phyloP scores from a whole-genome alignment of 2,329 filamentous ascomycete species.

The Helminthosporium solani region DNA sequence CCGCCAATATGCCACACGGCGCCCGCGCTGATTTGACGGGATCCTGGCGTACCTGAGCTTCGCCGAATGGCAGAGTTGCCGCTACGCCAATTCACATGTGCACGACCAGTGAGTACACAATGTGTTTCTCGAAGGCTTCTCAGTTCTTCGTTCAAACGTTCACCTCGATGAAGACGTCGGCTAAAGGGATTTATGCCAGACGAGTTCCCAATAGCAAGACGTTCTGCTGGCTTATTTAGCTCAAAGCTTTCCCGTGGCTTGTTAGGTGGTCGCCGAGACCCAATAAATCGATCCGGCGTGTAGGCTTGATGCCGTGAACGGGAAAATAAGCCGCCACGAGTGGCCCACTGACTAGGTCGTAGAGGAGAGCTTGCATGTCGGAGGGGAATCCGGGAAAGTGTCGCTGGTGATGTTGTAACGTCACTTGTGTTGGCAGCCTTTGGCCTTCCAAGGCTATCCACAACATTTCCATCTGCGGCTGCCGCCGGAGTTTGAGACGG shows the following conservation, averaged over 20 bases:
- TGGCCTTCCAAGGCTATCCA: slow-evolving; percentile 2
- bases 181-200: slow-evolving; percentile 56
- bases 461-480: slow-evolving; percentile 1
- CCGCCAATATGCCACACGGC: slow-evolving; percentile 78
- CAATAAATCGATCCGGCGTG: slow-evolving; percentile 61
- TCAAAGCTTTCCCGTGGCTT: slow-evolving; percentile 53
- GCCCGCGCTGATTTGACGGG: slow-evolving; percentile 61
- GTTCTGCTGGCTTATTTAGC: slow-evolving; percentile 51
- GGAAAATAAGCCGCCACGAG: slow-evolving; percentile 24
- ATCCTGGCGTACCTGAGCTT: slow-evolving; percentile 17
- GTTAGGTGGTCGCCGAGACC: slow-evolving; percentile 46
- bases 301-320: slow-evolving; percentile 21
- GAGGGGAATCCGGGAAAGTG: slow-evolving; percentile 16
- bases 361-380: slow-evolving; percentile 34
- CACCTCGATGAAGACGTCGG: slow-evolving; percentile 39
- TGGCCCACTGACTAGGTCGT: slow-evolving; percentile 34
- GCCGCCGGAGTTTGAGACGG: slow-evolving; percentile 1
- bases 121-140: slow-evolving; percentile 35
- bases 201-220: slow-evolving; percentile 47
- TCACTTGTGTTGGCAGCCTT: background rate
- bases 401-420: slow-evolving; percentile 1
- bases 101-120: slow-evolving; percentile 25
- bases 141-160: slow-evolving; percentile 35
- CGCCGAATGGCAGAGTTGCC: slow-evolving; percentile 23
- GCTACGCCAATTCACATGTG: slow-evolving; percentile 18